These are phyloP conservation scores for Boletales sp. DNA, from an alignment of 768 basidiomycete species.

Conservation along the genomic window DNA sequence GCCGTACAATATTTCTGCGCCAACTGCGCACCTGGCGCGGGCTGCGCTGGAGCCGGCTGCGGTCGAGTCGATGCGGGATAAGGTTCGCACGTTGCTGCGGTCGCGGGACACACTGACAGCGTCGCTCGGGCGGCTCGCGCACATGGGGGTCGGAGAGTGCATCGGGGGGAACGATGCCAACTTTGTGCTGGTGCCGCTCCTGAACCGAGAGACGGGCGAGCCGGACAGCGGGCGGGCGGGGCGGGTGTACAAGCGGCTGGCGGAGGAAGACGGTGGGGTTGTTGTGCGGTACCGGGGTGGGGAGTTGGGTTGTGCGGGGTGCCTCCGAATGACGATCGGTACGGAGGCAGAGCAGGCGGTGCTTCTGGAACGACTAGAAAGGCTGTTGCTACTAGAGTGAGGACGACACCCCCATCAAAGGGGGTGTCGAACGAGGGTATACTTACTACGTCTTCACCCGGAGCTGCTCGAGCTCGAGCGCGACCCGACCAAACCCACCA, in stretches of 20 bases:
- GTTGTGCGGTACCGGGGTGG: slow-evolving; percentile 89
- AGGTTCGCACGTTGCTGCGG: slow-evolving; percentile 53
- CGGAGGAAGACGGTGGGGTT: slow-evolving; percentile 85
- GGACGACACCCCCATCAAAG: slow-evolving; percentile 3
- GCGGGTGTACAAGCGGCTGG: slow-evolving; percentile 73
- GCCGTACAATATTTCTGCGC: slow-evolving; percentile 93
- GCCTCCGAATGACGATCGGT: slow-evolving; percentile 87
- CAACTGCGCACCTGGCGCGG: slow-evolving; percentile 79
- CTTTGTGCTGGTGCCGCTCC: slow-evolving; percentile 80
- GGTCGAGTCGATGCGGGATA: slow-evolving; percentile 58
- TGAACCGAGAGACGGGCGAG: slow-evolving; percentile 37
- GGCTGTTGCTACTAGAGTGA: slow-evolving; percentile 37
- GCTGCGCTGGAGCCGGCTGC: slow-evolving; percentile 71
- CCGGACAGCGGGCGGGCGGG: slow-evolving; percentile 62
- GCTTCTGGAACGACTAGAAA: slow-evolving; percentile 51
- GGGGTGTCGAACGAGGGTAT: neutral
- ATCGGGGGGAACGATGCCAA: slow-evolving; percentile 89
- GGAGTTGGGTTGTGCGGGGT: slow-evolving; percentile 83
- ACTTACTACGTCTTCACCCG: too few relatives aligned
- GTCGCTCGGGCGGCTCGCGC: slow-evolving; percentile 43
- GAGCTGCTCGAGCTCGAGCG: too few relatives aligned
- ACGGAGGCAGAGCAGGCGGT: slow-evolving; percentile 72
- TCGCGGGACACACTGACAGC: slow-evolving; percentile 56
- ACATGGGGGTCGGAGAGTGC: slow-evolving; percentile 57
- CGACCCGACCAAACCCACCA: too few relatives aligned